These are phyloP conservation scores for Tillandsia fasciculata DNA, from an alignment of 176 grass and related monocot species.

Conservation along the genomic window DNA sequence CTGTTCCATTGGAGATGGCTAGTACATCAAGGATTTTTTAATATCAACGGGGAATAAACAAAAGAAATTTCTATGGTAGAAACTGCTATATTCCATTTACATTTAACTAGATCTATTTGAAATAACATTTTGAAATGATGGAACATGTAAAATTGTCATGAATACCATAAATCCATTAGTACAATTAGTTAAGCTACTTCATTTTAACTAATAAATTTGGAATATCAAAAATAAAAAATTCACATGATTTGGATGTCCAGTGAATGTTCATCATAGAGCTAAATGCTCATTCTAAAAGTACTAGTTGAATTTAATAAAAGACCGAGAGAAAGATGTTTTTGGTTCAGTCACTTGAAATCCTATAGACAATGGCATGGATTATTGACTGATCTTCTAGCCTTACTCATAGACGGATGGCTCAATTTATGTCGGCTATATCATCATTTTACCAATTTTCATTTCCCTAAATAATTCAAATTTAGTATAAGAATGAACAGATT, in stretches of 20 bases:
- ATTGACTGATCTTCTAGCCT: not conserved
- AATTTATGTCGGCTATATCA: not conserved
- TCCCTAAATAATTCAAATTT: not conserved
- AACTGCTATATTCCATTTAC: no score
- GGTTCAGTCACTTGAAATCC: not conserved
- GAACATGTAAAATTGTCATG: no score
- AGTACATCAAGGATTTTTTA: no score
- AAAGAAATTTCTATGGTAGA: no score
- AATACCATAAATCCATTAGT: no score
- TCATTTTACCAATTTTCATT: not conserved
- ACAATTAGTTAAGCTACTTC: no score
- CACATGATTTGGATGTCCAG: constrained; percentile 6
- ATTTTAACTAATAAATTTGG: no score
- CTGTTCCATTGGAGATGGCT: no score
- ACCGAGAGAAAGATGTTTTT: not conserved
- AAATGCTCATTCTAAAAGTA: not conserved
- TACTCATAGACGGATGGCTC: not conserved
- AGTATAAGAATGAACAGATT: not conserved
- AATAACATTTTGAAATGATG: no score
- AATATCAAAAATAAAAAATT: constrained; percentile 2
- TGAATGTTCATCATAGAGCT: not conserved
- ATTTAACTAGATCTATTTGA: no score
- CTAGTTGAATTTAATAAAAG: not conserved
- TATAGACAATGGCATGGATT: not conserved
- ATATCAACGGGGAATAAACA: no score